Evolutionary conservation across 257 asterid species (phyloP), one percentile per base, ranked within the genome.

Genomic region (Solanum pimpinellifolium): DNA sequence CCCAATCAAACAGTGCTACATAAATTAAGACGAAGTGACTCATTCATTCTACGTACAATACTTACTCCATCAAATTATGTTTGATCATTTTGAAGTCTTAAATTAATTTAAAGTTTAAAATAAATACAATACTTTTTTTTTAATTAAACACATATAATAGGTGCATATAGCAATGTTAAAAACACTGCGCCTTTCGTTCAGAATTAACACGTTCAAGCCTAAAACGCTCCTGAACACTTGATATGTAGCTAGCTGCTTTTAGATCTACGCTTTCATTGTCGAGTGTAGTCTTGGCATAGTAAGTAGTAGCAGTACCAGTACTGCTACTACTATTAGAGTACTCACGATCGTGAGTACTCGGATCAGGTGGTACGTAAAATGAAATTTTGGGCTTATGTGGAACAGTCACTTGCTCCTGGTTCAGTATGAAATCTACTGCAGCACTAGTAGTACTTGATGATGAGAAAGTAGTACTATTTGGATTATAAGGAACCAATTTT

Each of bases 181-280:
- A 44, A 16, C 5, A 31, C 23, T 31, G n/a, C 25, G 15, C 25
- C 42, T 69, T 89, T 83, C 85, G 66, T 33, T 93, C 89, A 4
- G 92, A 89, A 27, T 89, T 88, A 62, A 77, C 46, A 23, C 90
- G 88, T 15, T 92, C 95, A 33, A 93, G 90, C 90, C 88, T 90
- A 86, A 94, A 92, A 87, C 95, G 91, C 90, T 93, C 94, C 60
- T 89, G 93, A 20, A 94, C 95, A 37, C 90, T 86, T 2, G 95
- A 92, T 21, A 95, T 94, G 37, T 94, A 95, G 60, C 56, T 87
- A 0, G 91, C 90, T 9, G 98, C 98, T 75, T 89, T 89, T 9
- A 80, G 84, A 83, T 95, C 98, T 5, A 93, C 96, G 2, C 86
- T 86, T 68, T 94, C 96, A 33, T 93, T 91, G 85, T 90, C 94